A percentile compares a stretch with the other conserved stretches of the same genome.
Conservation (phyloP, 2,329 filamentous ascomycete genomes). For the Microdochium paspali region DNA sequence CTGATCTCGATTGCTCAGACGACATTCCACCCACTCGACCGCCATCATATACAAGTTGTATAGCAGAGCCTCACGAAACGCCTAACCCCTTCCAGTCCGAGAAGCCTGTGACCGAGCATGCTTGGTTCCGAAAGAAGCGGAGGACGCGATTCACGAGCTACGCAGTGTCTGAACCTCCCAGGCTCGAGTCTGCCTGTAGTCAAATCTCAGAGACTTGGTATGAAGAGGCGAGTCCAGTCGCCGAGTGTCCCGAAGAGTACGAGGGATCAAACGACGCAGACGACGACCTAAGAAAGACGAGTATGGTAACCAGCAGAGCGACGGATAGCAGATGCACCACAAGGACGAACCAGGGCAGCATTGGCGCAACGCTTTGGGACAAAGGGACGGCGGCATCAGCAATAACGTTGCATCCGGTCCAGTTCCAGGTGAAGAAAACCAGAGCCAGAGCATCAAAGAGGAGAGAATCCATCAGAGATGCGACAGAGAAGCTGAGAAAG, state of each 20-base stretch:
- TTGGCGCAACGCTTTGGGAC: not conserved
- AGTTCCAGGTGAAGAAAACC: not conserved
- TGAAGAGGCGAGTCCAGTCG: not conserved
- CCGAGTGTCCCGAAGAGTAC: not conserved
- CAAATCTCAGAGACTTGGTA: not conserved
- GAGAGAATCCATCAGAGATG: not conserved
- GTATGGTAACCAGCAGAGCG: not conserved
- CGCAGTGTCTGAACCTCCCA: not conserved
- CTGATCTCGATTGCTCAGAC: not conserved
- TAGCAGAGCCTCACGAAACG: too few species aligned
- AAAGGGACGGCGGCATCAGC: not conserved
- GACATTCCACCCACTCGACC: not conserved
- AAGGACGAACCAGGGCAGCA: not conserved
- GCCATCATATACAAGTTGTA: not conserved
- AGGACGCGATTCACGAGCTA: not conserved
- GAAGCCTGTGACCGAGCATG: not conserved
- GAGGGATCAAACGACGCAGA: too few species aligned
- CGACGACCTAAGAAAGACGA: too few species aligned
- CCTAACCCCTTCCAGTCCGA: too few species aligned
- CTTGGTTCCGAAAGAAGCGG: not conserved
- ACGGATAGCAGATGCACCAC: not conserved
- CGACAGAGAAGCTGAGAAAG: not conserved
- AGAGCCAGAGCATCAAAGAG: not conserved
- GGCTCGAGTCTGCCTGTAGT: not conserved
- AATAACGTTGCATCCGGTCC: not conserved